Evolutionary conservation across 495 filamentous ascomycete genomes (phyloP).

Genomic region (Penicillium herquei): DNA sequence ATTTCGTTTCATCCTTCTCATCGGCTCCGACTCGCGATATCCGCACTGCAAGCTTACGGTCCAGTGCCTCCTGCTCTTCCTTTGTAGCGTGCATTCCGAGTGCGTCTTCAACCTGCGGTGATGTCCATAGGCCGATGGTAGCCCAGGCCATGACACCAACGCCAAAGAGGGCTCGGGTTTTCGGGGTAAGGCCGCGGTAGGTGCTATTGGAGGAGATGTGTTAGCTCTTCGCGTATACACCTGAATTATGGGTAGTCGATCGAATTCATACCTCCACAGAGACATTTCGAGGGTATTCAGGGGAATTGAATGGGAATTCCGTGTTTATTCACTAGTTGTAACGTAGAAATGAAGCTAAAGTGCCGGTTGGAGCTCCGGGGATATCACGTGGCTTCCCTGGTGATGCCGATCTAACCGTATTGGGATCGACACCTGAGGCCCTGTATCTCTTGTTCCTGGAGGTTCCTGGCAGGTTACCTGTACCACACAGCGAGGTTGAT

Average conservation of each 20-base stretch:
- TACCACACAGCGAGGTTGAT: constrained; percentile 13
- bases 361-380: not conserved
- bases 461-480: constrained; percentile 13
- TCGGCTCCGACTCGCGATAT: constrained; percentile 35
- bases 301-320: not conserved
- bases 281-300: constrained; percentile 26
- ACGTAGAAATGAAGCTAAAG: not conserved
- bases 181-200: constrained; percentile 59
- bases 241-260: not conserved
- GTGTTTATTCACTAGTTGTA: not conserved
- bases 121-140: constrained; percentile 53
- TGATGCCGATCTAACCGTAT: constrained; percentile 9
- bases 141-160: constrained; percentile 65
- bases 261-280: constrained; percentile 35
- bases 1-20: constrained; percentile 13
- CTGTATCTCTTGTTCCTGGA: not conserved
- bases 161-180: constrained; percentile 63
- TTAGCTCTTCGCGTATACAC: not conserved
- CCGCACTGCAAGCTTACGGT: constrained; percentile 48
- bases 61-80: constrained; percentile 57
- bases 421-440: constrained; percentile 8
- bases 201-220: constrained; percentile 33
- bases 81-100: constrained; percentile 62
- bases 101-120: constrained; percentile 60
- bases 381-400: constrained; percentile 16